A percentile compares a stretch with the other conserved stretches of the same genome.
Conservation (phyloP, 441 rosid species). For the Raphanus hybrid region DNA sequence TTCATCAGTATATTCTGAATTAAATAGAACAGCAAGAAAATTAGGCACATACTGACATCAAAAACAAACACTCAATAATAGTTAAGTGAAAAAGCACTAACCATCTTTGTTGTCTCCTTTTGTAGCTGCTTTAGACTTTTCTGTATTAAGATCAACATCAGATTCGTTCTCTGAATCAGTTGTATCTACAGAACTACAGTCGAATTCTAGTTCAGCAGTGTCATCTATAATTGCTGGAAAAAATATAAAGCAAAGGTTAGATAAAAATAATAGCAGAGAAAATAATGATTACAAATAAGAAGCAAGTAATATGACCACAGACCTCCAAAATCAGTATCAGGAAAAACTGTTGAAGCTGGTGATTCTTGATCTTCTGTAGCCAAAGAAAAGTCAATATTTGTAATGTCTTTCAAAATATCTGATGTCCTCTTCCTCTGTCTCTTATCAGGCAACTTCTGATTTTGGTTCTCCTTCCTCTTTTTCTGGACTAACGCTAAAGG, state of each 20-base stretch:
- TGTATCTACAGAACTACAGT: neutral
- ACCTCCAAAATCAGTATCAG: neutral
- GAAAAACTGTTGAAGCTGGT: neutral
- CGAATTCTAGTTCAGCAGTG: neutral
- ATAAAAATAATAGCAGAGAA: neutral
- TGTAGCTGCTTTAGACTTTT: neutral
- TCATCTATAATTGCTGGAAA: neutral
- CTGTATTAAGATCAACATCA: neutral
- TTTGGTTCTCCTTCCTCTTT: neutral
- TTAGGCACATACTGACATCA: neutral
- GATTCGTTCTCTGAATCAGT: neutral
- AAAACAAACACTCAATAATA: neutral
- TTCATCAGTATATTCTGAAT: neutral
- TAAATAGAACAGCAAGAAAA: neutral
- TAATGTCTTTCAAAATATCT: neutral
- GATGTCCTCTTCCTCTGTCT: neutral
- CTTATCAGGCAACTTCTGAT: neutral
- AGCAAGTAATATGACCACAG: neutral
- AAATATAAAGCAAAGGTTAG: neutral
- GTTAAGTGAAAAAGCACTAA: neutral
- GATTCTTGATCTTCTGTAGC: neutral
- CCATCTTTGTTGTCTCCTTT: neutral
- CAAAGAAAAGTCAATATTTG: neutral
- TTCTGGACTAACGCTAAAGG: neutral
- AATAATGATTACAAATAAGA: too few species aligned